Evolutionary conservation across 331 rosid genomes (phyloP), one percentile per base, ranked within the genome.

Genomic region (Acacia concinna): DNA sequence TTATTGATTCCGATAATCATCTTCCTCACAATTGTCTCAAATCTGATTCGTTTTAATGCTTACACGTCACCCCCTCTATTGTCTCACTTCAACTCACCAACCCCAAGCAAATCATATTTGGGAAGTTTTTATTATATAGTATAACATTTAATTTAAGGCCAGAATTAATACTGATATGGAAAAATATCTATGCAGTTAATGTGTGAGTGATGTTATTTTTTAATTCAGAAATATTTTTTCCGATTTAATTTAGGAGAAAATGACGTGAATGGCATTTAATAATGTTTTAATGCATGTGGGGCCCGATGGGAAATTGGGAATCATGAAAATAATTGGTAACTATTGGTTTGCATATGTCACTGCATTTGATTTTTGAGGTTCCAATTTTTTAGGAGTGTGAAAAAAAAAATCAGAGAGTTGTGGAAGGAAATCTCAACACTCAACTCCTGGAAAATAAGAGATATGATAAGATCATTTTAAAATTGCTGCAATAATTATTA

Each of bases 21-120:
- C 38, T 70, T 54, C 74, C 72, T 46, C 37, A 15, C 77, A 71
- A 70, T 70, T 71, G 79, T 74, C 66, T 57, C 63, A 85, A 63
- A 85, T 81, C 66, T 71, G 73, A 69, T 71, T 43, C 49, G 74
- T 63, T 64, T 74, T 74, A 74, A 70, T 81, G 81, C 63, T 68
- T 75, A 57, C 79, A 30, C 67, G 81, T 81, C 73, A 21, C 63
- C 77, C 74, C 76, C 71, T 25, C 68, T 68, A 68, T 52, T 54
- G 81, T 81, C 88, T 51, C 52, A 44, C 76, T 67, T 76, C 1
- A 78, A 18, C 76, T 65, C 62, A 70, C 83, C 85, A 51, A 78
- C 81, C 85, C 85, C 40, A 37, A 74, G 52, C 81, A 74, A 6
- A 62, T 78, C 74, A 71, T 81, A 72, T 51, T 14, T 21, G 21